Evolutionary conservation across 495 filamentous ascomycete species (phyloP).

Genomic region (Aspergillus campestris): DNA sequence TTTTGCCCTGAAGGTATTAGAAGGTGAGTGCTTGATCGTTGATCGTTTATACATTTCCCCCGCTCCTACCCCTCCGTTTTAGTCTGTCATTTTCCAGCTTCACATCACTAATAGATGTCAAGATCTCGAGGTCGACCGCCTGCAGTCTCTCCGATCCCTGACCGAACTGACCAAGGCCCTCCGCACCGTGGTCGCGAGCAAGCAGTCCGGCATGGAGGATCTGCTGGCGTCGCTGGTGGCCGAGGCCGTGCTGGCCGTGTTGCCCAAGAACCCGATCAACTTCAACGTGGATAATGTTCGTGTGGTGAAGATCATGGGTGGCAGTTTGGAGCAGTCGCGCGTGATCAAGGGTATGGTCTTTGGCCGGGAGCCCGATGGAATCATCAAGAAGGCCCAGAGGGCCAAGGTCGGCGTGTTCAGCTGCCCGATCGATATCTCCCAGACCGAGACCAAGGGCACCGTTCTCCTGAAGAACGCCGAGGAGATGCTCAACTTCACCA

Average conservation of each 20-base stretch:
- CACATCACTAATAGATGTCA: constrained; percentile 4
- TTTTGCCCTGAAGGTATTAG: constrained; percentile 74
- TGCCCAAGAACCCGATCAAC: constrained; percentile 94
- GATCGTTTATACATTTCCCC: neutral
- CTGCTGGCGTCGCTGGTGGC: constrained; percentile 77
- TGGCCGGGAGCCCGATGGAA: constrained; percentile 80
- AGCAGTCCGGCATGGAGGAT: constrained; percentile 91
- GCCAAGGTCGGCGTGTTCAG: constrained; percentile 96
- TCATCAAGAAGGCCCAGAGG: constrained; percentile 78
- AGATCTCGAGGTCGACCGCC: constrained; percentile 86
- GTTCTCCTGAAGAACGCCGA: constrained; percentile 96
- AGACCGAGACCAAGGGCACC: constrained; percentile 99
- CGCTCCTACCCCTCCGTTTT: too few relatives aligned
- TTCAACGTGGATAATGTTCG: constrained; percentile 99
- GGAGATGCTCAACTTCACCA: constrained; percentile 97
- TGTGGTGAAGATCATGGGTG: constrained; percentile 99
- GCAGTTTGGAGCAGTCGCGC: constrained; percentile 81
- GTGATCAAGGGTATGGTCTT: constrained; percentile 99
- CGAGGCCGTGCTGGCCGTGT: constrained; percentile 86
- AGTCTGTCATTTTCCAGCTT: neutral
- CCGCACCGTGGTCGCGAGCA: constrained; percentile 88
- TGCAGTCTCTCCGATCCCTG: constrained; percentile 70
- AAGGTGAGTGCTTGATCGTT: constrained; percentile 45
- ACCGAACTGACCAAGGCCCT: constrained; percentile 90
- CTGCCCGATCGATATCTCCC: constrained; percentile 89